Conservation (phyloP, 2,329 filamentous ascomycete species). For the Aspergillus ruber region DNA sequence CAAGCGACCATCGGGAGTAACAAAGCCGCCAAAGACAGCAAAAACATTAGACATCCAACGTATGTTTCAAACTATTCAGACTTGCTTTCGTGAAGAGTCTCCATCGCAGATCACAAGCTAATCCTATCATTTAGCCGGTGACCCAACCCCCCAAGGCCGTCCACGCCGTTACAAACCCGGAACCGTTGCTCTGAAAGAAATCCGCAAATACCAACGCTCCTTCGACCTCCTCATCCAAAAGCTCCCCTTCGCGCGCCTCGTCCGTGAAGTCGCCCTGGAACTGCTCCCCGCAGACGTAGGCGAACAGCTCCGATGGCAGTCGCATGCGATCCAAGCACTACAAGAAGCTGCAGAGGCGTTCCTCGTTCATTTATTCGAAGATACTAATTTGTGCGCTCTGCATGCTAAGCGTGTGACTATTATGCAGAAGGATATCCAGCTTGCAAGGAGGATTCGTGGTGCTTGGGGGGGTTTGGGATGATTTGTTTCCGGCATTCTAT, state of each 20-base stretch:
- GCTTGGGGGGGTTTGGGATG: conserved; percentile 66
- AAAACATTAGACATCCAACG: conserved; percentile 31
- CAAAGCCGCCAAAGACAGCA: conserved; percentile 3
- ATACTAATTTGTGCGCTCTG: conserved; percentile 91
- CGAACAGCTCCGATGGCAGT: conserved; percentile 85
- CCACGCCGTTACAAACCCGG: conserved; percentile 64
- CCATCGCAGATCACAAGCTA: conserved; percentile 3
- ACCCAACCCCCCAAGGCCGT: conserved; percentile 61
- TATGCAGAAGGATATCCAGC: conserved; percentile 96
- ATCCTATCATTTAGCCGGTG: conserved; percentile 53
- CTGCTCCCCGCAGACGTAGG: conserved; percentile 53
- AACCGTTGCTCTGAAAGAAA: conserved; percentile 84
- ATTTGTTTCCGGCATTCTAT: conserved; percentile 8
- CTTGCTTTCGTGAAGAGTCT: background rate
- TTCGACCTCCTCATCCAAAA: conserved; percentile 75
- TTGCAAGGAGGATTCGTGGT: conserved; percentile 73
- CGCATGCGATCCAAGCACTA: conserved; percentile 83
- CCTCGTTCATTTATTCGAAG: conserved; percentile 91
- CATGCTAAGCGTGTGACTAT: conserved; percentile 96
- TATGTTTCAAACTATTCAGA: conserved; percentile 15
- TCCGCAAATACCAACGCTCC: conserved; percentile 80
- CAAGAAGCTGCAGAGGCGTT: conserved; percentile 97
- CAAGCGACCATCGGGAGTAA: conserved; percentile 16
- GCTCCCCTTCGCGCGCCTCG: conserved; percentile 45
- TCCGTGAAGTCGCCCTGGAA: conserved; percentile 49